These are phyloP conservation scores for Phyllosticta ampelicida DNA, from an alignment of 2,329 filamentous ascomycete genomes.

Conservation along the genomic window DNA sequence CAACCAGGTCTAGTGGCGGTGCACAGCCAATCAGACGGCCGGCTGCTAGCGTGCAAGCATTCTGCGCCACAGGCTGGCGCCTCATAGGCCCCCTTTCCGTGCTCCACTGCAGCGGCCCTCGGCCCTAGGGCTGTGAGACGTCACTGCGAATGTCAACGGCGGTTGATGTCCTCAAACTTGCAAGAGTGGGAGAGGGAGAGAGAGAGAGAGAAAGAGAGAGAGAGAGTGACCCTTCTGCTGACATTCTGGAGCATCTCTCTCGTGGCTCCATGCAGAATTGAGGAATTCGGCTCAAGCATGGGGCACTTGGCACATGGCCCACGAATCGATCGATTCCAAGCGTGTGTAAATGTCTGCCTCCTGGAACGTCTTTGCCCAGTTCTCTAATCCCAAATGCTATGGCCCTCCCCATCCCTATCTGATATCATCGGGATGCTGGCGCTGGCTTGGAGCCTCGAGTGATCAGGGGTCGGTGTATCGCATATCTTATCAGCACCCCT, in stretches of 20 bases:
- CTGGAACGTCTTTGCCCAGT: neutral
- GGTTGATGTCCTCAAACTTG: too few relatives aligned
- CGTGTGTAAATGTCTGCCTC: too few relatives aligned
- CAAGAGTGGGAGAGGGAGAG: too few relatives aligned
- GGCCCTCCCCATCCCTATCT: neutral
- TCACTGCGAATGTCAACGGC: neutral
- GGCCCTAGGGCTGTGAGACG: neutral
- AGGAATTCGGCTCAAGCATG: too few relatives aligned
- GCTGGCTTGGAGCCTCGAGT: neutral
- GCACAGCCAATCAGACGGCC: neutral
- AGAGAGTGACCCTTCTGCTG: too few relatives aligned
- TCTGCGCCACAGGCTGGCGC: neutral
- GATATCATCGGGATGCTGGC: neutral
- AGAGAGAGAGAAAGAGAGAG: too few relatives aligned
- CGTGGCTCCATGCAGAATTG: too few relatives aligned
- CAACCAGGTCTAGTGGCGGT: neutral
- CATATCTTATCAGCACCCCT: neutral
- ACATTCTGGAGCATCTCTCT: too few relatives aligned
- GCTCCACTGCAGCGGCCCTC: neutral
- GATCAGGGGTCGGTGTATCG: neutral
- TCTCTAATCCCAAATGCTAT: neutral
- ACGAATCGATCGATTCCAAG: too few relatives aligned
- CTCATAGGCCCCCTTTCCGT: neutral
- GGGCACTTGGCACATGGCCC: too few relatives aligned
- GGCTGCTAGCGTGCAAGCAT: neutral